Evolutionary conservation across 2,329 filamentous ascomycete species (phyloP).

Genomic region (Pseudogymnoascus sp.): DNA sequence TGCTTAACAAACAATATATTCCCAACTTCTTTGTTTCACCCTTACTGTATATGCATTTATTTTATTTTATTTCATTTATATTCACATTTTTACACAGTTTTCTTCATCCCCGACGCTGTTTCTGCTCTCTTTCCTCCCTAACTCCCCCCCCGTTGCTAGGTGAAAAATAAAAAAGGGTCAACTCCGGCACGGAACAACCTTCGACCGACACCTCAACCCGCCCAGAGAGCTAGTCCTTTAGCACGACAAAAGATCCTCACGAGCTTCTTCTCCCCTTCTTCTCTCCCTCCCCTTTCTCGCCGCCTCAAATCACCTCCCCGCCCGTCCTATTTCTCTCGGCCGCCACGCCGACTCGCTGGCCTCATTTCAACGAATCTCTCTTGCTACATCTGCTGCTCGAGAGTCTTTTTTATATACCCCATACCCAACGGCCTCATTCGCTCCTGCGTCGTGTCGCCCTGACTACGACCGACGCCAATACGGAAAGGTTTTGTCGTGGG

Average conservation of each 20-base stretch:
- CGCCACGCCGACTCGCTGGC: background rate
- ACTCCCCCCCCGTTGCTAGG: background rate
- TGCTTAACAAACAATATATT: background rate
- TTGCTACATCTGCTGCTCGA: background rate
- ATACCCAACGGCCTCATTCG: background rate
- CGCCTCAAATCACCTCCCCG: background rate
- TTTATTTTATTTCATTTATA: background rate
- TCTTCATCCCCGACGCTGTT: background rate
- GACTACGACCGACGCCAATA: background rate
- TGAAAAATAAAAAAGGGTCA: background rate
- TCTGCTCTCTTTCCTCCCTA: background rate
- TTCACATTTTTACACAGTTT: background rate
- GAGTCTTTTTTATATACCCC: background rate
- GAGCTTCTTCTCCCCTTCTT: constrained; percentile 1
- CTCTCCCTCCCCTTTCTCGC: constrained; percentile 1
- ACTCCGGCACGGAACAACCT: background rate
- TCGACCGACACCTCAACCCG: background rate
- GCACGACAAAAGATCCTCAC: background rate
- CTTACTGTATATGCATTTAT: background rate
- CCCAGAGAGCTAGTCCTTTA: background rate
- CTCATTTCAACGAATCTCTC: background rate
- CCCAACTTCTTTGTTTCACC: background rate
- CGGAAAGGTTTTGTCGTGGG: background rate
- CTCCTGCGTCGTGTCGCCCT: background rate
- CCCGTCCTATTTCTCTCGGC: background rate